phyloP scores from a whole-genome alignment of 768 basidiomycete genomes.

The Phylloporus sp. region DNA sequence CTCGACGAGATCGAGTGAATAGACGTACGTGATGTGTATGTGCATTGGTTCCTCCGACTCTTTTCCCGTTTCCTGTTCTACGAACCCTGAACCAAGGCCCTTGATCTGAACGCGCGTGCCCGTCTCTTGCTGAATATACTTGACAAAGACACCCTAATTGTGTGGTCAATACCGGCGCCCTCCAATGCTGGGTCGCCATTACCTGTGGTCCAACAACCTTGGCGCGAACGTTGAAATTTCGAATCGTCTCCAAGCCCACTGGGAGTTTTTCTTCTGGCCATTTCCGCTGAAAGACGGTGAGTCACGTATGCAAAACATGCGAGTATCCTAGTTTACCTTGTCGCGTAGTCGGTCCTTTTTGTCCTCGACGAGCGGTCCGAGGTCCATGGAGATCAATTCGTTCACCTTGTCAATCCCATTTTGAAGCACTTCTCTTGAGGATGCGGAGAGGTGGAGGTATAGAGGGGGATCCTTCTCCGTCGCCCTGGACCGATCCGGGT shows the following conservation, averaged over 20 bases:
- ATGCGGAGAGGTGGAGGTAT: slow-evolving; percentile 89
- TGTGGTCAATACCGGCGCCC: neutral
- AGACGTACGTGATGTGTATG: slow-evolving; percentile 80
- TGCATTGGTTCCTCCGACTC: slow-evolving; percentile 90
- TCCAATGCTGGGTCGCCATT: slow-evolving; percentile 22
- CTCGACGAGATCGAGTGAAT: slow-evolving; percentile 11
- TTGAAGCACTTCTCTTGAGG: slow-evolving; percentile 58
- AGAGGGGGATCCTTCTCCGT: slow-evolving; percentile 90
- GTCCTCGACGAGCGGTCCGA: slow-evolving; percentile 78
- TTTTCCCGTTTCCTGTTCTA: slow-evolving; percentile 84
- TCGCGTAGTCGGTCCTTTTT: slow-evolving; percentile 65
- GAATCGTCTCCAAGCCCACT: slow-evolving; percentile 81
- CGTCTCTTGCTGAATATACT: slow-evolving; percentile 96
- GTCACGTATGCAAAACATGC: neutral
- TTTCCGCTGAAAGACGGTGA: slow-evolving; percentile 57
- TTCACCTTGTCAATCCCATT: slow-evolving; percentile 66
- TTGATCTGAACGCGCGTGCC: slow-evolving; percentile 97
- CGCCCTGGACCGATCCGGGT: slow-evolving; percentile 87
- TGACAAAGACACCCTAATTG: slow-evolving; percentile 85
- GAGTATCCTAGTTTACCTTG: slow-evolving; percentile 39
- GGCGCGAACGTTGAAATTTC: slow-evolving; percentile 96
- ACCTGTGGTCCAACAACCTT: slow-evolving; percentile 96
- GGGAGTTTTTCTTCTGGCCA: slow-evolving; percentile 97
- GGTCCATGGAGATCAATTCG: slow-evolving; percentile 66
- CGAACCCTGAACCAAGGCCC: slow-evolving; percentile 89